Conservation (phyloP, 768 basidiomycete species). For the Lenzites betulinus region DNA sequence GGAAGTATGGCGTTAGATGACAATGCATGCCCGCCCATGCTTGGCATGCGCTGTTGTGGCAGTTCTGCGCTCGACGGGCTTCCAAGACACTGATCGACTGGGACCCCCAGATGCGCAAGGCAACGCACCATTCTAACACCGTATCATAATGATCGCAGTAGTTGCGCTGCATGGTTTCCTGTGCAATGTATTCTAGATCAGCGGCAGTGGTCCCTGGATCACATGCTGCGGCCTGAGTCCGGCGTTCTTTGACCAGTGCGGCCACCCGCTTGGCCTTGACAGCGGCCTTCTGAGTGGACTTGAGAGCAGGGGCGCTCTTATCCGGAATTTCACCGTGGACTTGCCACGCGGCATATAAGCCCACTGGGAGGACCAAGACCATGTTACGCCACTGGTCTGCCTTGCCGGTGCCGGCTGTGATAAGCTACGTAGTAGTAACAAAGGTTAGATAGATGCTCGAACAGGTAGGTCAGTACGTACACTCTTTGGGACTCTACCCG, state of each 20-base stretch:
- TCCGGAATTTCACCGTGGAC: not conserved
- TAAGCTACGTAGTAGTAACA: too few relatives aligned
- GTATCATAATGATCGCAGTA: not conserved
- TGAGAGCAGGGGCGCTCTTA: not conserved
- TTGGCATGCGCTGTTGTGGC: not conserved
- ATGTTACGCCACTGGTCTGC: not conserved
- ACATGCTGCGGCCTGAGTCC: not conserved
- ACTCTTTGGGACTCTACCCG: not conserved
- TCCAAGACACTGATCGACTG: not conserved
- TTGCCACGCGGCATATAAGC: not conserved
- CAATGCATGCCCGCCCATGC: not conserved
- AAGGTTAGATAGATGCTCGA: too few relatives aligned
- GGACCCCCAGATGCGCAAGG: not conserved
- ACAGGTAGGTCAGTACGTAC: too few relatives aligned
- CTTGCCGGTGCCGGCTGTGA: not conserved
- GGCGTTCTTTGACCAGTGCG: not conserved
- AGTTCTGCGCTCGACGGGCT: not conserved
- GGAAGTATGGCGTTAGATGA: slow-evolving; percentile 7
- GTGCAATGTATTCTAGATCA: not conserved
- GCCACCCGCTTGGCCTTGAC: not conserved
- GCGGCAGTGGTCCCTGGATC: not conserved
- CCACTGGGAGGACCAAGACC: not conserved
- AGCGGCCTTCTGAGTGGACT: not conserved
- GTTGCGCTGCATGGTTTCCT: not conserved
- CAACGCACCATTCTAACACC: not conserved